Conservation (phyloP, 2,329 filamentous ascomycete genomes). For the Fonsecaea pedrosoi region DNA sequence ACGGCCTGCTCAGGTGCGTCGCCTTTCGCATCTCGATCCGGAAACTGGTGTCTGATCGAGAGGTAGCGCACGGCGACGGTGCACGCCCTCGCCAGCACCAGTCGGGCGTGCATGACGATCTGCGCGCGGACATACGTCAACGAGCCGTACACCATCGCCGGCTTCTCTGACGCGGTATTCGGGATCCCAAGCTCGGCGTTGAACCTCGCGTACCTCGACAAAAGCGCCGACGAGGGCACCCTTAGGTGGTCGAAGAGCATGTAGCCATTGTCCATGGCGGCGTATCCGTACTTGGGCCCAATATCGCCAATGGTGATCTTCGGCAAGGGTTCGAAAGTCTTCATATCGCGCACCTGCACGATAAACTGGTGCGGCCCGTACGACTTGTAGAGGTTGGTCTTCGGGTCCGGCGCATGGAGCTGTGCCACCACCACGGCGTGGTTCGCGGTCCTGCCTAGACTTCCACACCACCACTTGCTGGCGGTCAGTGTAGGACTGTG, state of each 20-base stretch:
- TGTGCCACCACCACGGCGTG: constrained; percentile 64
- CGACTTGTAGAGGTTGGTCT: constrained; percentile 46
- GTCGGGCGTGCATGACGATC: constrained; percentile 54
- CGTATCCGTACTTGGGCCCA: constrained; percentile 62
- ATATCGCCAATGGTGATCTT: constrained; percentile 62
- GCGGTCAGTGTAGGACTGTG: constrained; percentile 60
- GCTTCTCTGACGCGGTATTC: constrained; percentile 55
- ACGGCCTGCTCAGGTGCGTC: constrained; percentile 54
- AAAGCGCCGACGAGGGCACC: constrained; percentile 57
- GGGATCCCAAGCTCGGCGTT: constrained; percentile 53
- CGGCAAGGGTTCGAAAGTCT: constrained; percentile 55
- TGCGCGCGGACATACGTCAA: constrained; percentile 56
- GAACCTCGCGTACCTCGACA: constrained; percentile 57
- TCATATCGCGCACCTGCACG: constrained; percentile 59
- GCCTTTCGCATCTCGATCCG: constrained; percentile 54
- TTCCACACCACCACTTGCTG: constrained; percentile 64
- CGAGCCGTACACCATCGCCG: constrained; percentile 59
- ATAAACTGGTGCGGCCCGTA: constrained; percentile 61
- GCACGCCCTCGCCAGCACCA: constrained; percentile 60
- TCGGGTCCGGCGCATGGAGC: constrained; percentile 52
- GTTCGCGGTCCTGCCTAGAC: constrained; percentile 60
- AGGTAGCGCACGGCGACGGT: constrained; percentile 61
- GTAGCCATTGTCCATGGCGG: constrained; percentile 61
- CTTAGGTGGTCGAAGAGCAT: constrained; percentile 59
- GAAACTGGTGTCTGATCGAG: constrained; percentile 58